Base-by-base conservation (phyloP, 164 flowering plant genomes). In the Vitis labrusca region DNA sequence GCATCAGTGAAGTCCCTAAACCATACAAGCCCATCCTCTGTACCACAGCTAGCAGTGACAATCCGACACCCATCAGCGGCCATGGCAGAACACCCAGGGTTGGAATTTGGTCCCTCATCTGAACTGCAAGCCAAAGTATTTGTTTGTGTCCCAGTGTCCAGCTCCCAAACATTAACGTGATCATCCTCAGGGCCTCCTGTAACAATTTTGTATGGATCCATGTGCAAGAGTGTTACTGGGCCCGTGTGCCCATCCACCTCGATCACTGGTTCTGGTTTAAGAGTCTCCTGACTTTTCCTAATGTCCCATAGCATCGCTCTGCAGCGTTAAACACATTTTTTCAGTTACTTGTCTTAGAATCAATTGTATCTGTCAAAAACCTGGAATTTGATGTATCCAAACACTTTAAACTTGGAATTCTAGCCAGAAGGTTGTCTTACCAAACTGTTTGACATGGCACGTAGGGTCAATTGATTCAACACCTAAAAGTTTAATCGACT, bases 291-390 rank as follows among this genome's bases (percentile, higher is more conserved):
- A 67, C 50, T 73, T 75, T 68, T 89, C 76, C 97, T 80, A 9
- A 85, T 71, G 80, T 91, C 97, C 91, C 89, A 89, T 48, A 89
- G 77, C 83, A 80, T 76, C 7, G 88, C 86, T 56, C 92, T 88
- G 89, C 81, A 69, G 14, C 48, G 63, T 56, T 16, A 15, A 67
- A 50, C 60, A 79, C 10, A 49, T 62, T 12, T 14, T 37, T 55
- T 63, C 6, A 17, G 10, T 12, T 17, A 44, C 37, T 32, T 5
- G 10, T 56, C 44, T 56, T 19, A 58, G 3, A 37, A 58, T 58
- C 27, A 58, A 23, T 58, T 19, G 27, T 3, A 58, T 58, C 29
- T 58, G 5, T 58, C 60, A 17, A 58, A 58, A 55, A 55, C 16
- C 58, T 15, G 58, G 17, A 55, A 55, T 55, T 58, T 19, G 10